Base-by-base conservation (phyloP, 345 rosid genomes). In the Citrus sp. region DNA sequence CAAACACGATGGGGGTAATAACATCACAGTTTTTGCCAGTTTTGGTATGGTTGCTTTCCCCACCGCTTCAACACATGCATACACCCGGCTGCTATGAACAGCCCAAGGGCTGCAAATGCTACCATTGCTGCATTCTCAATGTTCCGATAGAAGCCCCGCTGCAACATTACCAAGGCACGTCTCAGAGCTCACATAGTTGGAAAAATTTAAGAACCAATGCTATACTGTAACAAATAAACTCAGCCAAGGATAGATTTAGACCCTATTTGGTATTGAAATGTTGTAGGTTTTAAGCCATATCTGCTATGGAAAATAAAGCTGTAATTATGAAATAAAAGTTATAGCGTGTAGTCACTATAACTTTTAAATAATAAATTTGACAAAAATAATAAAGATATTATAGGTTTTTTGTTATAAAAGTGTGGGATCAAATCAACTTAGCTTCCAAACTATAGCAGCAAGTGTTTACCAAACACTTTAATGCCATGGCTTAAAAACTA, bases 31-130 rank as follows among this genome's bases (percentile, higher is more conserved):
- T 92, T 92, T 79, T 88, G 98, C 92, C 93, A 89, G 85, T 90
- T 89, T 75, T 88, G 94, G 80, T 90, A 91, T 7, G 93, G 99
- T 82, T 92, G 97, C 89, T 96, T 96, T 70, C 99, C 99, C 86
- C 90, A 87, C 64, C 84, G 88, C 89, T 95, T 92, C 85, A 96
- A 75, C 40, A 88, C 74, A 87, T 90, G 86, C 92, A 96, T 89
- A 83, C 95, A 94, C 65, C 90, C 93, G 75, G 95, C 91, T 19
- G 95, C 93, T 2, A 67, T 30, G 76, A 92, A 94, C 67, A 96
- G 85, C 51, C 92, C 95, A 28, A 92, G 14, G 10, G 97, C 93
- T 55, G 90, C 88, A 10, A 90, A 60, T 59, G 90, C 91, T 67
- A 94, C 79, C 84, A 92, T 82, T 14, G 94, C 89, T 65, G 98